Percentiles rank a stretch among this genome's conserved stretches.
phyloP scores from a whole-genome alignment of 228 moss, liverwort and hornwort genomes.

The Sphagnum fallax region DNA sequence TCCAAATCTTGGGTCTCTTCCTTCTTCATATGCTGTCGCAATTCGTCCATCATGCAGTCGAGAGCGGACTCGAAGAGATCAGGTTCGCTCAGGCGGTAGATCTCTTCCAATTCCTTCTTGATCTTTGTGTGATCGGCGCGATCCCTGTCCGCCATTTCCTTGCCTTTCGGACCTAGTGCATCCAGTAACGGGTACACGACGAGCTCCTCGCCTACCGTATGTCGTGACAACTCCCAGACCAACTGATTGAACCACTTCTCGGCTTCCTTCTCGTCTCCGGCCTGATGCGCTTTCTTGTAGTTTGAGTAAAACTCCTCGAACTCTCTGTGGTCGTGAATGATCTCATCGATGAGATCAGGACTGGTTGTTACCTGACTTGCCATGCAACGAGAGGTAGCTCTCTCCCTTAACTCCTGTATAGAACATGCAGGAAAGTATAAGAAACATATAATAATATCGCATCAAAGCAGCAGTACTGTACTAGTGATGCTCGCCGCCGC shows the following conservation, averaged over 20 bases:
- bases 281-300: conserved; percentile 6
- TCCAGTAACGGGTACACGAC: conserved; percentile 24
- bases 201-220: conserved; percentile 13
- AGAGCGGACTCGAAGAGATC: conserved; percentile 15
- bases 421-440: too few relatives aligned
- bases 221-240: conserved; percentile 28
- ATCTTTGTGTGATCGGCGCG: conserved; percentile 26
- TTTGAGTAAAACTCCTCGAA: conserved; percentile 12
- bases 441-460: too few relatives aligned
- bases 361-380: neutral
- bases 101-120: conserved; percentile 17
- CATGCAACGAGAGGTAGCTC: too few relatives aligned
- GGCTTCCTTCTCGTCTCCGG: conserved; percentile 14
- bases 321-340: conserved; percentile 28
- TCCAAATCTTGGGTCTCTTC: conserved; percentile 29
- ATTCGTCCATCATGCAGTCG: conserved; percentile 15
- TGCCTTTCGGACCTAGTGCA: conserved; percentile 2
- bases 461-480: too few relatives aligned
- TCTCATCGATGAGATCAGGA: conserved; percentile 15
- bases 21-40: conserved; percentile 22
- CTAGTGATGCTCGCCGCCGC: too few relatives aligned
- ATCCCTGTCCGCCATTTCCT: conserved; percentile 12
- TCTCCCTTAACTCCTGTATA: too few relatives aligned
- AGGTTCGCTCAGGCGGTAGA: conserved; percentile 9
- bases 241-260: conserved; percentile 37